Evolutionary conservation across 306 rosid genomes (phyloP), one percentile per base, ranked within the genome.

Genomic region (Trifolium pratense): DNA sequence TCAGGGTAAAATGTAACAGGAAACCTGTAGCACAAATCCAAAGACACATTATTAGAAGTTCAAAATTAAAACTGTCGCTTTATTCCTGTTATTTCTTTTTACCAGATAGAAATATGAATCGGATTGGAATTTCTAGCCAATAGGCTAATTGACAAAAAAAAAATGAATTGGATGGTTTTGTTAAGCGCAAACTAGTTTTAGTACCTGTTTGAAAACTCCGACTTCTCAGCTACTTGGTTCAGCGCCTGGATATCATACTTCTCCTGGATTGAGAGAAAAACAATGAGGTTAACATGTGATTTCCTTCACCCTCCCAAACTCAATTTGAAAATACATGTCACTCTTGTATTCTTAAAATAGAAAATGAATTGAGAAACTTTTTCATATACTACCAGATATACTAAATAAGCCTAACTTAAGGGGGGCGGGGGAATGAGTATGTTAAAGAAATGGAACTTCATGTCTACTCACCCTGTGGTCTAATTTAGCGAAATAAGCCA

Each of bases 201-300:
- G 56, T 86, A 92, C 97, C 97, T 89, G 88, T 88, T 92, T 64
- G 75, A 70, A 79, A 88, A 92, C 46, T 88, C 92, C 23, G 48
- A 66, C 75, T 77, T 89, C 80, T 36, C 82, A 46, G 85, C 91
- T 71, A 83, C 84, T 43, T 46, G 82, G 76, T 88, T 87, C 83
- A 92, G 55, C 75, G 79, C 86, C 75, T 81, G 84, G 78, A 89
- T 69, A 23, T 73, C 75, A 25, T 75, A 63, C 18, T 48, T 76
- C 56, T 82, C 89, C 97, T 92, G 92, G 52, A 81, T 59, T 59
- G 61, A 49, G 15, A 45, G 21, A 18, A 34, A 64, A 59, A 55
- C 5, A 40, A 57, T 16, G 68, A 82, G 82, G 51, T 71, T 62
- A 76, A 70, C 42, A 65, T 16, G 32, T 16, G 6, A 64, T 49